phyloP scores from a whole-genome alignment of 169 alveolate genomes.

The Babesia ovis region DNA sequence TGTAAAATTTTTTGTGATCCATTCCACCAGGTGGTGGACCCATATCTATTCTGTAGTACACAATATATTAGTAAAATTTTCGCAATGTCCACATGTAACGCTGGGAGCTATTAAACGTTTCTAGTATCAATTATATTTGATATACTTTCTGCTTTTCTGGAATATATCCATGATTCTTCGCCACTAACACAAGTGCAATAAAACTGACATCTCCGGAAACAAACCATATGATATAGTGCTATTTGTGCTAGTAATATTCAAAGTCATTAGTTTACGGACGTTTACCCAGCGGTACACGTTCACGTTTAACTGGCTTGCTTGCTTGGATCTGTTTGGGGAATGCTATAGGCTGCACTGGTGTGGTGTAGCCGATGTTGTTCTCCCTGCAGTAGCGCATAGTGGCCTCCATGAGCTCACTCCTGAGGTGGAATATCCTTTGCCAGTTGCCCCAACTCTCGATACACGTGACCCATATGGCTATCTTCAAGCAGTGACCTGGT shows the following conservation, averaged over 20 bases:
- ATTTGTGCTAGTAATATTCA: neutral
- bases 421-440: conserved; percentile 74
- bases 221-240: too few species aligned
- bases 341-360: conserved; percentile 74
- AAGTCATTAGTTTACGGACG: neutral
- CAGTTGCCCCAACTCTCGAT: conserved; percentile 82
- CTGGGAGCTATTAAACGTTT: too few species aligned
- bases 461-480: conserved; percentile 78
- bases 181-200: too few species aligned
- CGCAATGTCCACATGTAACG: too few species aligned
- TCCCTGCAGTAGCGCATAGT: conserved; percentile 68
- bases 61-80: too few species aligned
- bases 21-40: too few species aligned
- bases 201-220: too few species aligned
- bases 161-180: too few species aligned
- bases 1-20: neutral
- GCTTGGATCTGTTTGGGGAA: conserved; percentile 71
- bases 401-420: conserved; percentile 73
- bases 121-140: too few species aligned
- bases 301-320: conserved; percentile 9
- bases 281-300: neutral
- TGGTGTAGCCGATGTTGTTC: conserved; percentile 63
- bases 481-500: conserved; percentile 81
- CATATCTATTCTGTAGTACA: too few species aligned
- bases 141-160: too few species aligned